These are phyloP conservation scores for Hypoxylon subgilvum DNA, from an alignment of 495 filamentous ascomycete genomes.

Conservation along the genomic window DNA sequence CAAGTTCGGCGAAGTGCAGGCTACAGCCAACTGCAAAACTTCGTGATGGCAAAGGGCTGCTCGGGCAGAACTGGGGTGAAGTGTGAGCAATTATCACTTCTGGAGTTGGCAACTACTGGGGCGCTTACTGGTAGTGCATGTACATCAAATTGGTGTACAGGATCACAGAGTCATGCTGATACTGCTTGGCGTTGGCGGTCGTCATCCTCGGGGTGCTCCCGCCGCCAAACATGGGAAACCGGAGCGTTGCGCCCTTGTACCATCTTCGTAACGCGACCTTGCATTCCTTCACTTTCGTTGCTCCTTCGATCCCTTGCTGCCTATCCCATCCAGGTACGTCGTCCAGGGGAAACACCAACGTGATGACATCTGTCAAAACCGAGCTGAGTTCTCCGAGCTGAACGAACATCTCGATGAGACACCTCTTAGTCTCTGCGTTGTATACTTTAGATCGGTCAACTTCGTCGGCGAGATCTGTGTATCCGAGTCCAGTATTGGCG, in stretches of 20 bases:
- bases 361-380: slow-evolving; percentile 53
- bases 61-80: slow-evolving; percentile 35
- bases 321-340: slow-evolving; percentile 43
- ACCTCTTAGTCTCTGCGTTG: slow-evolving; percentile 48
- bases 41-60: slow-evolving; percentile 45
- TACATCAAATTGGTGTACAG: slow-evolving; percentile 54
- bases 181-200: slow-evolving; percentile 26
- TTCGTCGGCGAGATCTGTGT: slow-evolving; percentile 53
- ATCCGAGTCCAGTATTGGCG: slow-evolving; percentile 41
- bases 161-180: slow-evolving; percentile 45
- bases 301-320: slow-evolving; percentile 30
- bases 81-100: slow-evolving; percentile 8
- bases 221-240: slow-evolving; percentile 42
- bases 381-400: slow-evolving; percentile 55
- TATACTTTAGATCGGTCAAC: slow-evolving; percentile 52
- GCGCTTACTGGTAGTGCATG: slow-evolving; percentile 58
- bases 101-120: background rate
- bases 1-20: slow-evolving; percentile 35
- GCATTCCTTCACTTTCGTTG: slow-evolving; percentile 30
- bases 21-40: slow-evolving; percentile 39
- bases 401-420: slow-evolving; percentile 50
- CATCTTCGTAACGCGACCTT: slow-evolving; percentile 41
- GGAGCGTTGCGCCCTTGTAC: slow-evolving; percentile 39
- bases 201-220: slow-evolving; percentile 27
- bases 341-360: slow-evolving; percentile 49